Percentiles rank a stretch among this genome's conserved stretches.
Evolutionary conservation across 176 grass and related monocot genomes (phyloP).

Genomic region (Pontederia crassipes): DNA sequence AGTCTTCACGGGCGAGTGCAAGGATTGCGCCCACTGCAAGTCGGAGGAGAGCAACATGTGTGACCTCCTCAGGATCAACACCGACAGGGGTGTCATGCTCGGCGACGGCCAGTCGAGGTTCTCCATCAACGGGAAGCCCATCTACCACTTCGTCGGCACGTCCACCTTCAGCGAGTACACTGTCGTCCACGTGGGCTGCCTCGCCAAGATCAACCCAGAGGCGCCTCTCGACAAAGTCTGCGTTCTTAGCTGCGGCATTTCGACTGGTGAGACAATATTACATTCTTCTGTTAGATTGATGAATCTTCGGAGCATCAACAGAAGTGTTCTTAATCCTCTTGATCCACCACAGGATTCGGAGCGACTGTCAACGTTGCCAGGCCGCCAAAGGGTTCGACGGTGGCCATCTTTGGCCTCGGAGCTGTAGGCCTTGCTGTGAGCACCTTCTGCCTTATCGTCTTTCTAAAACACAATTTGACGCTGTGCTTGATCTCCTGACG

Average conservation of each 20-base stretch:
- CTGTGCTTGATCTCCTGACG: not conserved
- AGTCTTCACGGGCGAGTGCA: slow-evolving; percentile 8
- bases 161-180: slow-evolving; percentile 25
- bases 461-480: not conserved
- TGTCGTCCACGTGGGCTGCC: slow-evolving; percentile 61
- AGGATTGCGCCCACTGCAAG: slow-evolving; percentile 6
- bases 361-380: slow-evolving; percentile 83
- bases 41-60: slow-evolving; percentile 11
- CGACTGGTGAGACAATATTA: slow-evolving; percentile 34
- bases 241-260: slow-evolving; percentile 82
- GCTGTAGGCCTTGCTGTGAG: slow-evolving; percentile 83
- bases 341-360: slow-evolving; percentile 44
- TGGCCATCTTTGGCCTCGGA: slow-evolving; percentile 81
- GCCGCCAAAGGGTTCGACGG: slow-evolving; percentile 66
- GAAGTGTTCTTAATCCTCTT: not conserved
- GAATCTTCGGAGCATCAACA: not conserved
- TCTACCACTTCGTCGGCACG: slow-evolving; percentile 8
- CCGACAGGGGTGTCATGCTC: slow-evolving; percentile 4
- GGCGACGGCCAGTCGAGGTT: slow-evolving; percentile 13
- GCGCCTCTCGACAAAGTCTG: slow-evolving; percentile 89
- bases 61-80: slow-evolving; percentile 14
- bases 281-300: not conserved
- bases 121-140: slow-evolving; percentile 1
- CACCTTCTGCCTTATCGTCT: not conserved
- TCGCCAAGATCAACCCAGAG: slow-evolving; percentile 78